Evolutionary conservation across 75 land plant species (phyloP).

Genomic region (Ceratopteris richardii): DNA sequence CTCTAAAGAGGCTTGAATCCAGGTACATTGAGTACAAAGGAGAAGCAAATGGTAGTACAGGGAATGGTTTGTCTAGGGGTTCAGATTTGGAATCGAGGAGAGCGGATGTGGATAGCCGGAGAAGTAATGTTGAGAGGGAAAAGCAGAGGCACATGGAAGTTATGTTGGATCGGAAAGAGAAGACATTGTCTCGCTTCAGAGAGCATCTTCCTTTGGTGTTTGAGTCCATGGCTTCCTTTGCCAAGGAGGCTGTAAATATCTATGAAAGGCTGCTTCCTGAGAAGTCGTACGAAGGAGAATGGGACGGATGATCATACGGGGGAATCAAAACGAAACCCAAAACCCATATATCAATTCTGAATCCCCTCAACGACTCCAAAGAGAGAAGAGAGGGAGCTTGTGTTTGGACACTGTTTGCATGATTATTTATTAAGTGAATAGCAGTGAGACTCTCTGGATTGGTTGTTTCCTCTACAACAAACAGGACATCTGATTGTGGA

Average conservation of each 20-base stretch:
- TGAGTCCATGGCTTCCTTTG: slow-evolving; percentile 2
- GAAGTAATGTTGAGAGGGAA: not conserved
- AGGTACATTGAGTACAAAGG: not conserved
- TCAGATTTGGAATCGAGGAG: not conserved
- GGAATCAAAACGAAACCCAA: no score
- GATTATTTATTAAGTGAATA: no score
- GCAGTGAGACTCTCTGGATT: no score
- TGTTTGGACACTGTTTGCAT: no score
- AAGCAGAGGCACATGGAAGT: not conserved
- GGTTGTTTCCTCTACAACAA: no score
- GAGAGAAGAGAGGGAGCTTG: no score
- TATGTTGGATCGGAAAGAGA: slow-evolving; percentile 2
- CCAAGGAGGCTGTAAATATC: not conserved
- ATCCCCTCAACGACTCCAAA: no score
- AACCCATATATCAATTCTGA: no score
- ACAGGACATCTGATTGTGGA: no score
- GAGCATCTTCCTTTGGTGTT: not conserved
- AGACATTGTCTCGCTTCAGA: slow-evolving; percentile 1
- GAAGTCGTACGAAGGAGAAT: no score
- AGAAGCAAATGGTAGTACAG: not conserved
- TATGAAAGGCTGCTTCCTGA: not conserved
- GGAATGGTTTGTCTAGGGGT: not conserved
- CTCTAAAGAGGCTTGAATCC: not conserved
- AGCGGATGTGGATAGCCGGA: not conserved
- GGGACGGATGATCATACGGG: no score